Base-by-base conservation (phyloP, 2,329 filamentous ascomycete genomes). In the Fusarium miscanthi region DNA sequence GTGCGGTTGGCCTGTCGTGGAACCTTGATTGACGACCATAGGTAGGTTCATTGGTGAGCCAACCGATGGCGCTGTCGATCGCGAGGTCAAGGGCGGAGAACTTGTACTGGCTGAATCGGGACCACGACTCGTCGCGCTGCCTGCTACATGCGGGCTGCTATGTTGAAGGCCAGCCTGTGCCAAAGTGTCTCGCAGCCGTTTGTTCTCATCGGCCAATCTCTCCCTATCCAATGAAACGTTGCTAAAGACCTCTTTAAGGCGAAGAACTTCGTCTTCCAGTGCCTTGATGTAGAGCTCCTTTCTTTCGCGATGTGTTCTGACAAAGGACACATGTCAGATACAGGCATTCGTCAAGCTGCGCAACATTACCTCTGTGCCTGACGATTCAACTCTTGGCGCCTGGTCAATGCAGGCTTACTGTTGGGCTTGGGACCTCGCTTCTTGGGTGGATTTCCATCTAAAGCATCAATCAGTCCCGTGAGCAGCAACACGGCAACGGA, bases 281-380 rank as follows among this genome's bases (percentile, higher is more conserved):
- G 93, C 91, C 81, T 97, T 97, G 85, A 98, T 97, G 81, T 98
- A 98, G 77, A 94, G 88, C 83, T 98, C 96, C 81, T 98, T 98
- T 74, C 96, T 91, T 84, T 98, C 96, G 62, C 96, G 94, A 82
- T 99, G 96, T 23, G 96, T 98, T 79, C 96, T 97, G 59, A 16
- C 3, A 43, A n/a, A 38, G n/a, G 30, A 59, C 33, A 42, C 60
- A 65, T 52, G 63, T 75, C 56, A 71, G 64, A 46, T 33, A 41
- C 14, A 43, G 45, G 35, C n/a, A 41, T n/a, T 60, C 17, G 21
- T 21, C 41, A 13, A 38, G 33, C 19, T 16, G 27, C 11, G 21
- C 25, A 43, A 69, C 83, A 76, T 89, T 89, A 97, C 95, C 95
- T 92, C 82, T 98, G 96, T 35, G 96, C 96, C 84, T 98, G 95